Conservation (phyloP, 345 rosid genomes). For the Eucalyptus fibrosa region DNA sequence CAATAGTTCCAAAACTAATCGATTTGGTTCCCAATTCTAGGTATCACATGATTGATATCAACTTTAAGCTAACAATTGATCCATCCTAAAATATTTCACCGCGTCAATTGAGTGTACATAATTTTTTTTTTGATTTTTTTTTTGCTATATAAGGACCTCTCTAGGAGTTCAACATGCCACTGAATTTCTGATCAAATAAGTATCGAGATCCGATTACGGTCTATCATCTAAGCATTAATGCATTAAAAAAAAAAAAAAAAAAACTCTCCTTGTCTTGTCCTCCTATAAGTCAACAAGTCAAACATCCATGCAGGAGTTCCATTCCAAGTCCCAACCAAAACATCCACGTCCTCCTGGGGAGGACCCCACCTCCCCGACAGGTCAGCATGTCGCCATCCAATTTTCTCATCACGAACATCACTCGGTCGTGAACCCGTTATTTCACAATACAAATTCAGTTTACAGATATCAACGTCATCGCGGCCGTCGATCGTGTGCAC, state of each 20-base stretch:
- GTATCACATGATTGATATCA: background rate
- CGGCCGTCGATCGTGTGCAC: background rate
- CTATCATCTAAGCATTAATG: background rate
- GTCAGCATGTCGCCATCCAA: background rate
- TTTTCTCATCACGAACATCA: background rate
- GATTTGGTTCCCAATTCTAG: background rate
- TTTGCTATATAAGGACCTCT: background rate
- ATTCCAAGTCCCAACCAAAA: background rate
- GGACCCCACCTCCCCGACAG: background rate
- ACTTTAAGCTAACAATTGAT: background rate
- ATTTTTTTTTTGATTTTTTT: accelerated
- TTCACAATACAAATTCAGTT: accelerated
- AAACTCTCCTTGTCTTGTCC: background rate
- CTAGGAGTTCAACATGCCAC: background rate
- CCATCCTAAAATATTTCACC: accelerated
- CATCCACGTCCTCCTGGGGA: background rate
- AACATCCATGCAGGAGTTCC: background rate
- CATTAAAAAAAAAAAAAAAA: background rate
- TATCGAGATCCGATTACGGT: background rate
- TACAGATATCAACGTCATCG: background rate
- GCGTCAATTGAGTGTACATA: accelerated
- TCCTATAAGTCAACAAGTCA: background rate
- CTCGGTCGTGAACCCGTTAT: background rate
- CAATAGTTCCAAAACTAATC: background rate
- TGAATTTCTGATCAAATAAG: background rate